A percentile compares a stretch with the other conserved stretches of the same genome.
Evolutionary conservation across 441 rosid species (phyloP).

Genomic region (Theobroma grandiflorum): DNA sequence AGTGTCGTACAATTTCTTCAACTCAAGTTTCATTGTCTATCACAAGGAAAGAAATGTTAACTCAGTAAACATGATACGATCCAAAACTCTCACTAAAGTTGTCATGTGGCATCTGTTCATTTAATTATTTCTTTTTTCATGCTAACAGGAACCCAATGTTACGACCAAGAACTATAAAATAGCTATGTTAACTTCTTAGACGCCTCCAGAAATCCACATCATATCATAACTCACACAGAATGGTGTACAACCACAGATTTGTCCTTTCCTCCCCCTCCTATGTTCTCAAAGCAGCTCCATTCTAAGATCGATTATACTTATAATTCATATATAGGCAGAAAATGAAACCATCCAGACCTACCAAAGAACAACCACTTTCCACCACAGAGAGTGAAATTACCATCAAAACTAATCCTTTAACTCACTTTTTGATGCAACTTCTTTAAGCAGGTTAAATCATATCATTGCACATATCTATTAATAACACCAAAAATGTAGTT

Average conservation of each 20-base stretch:
- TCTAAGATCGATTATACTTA: not conserved
- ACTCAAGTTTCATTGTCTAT: slow-evolving; percentile 74
- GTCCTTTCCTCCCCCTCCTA: not conserved
- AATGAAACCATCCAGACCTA: not conserved
- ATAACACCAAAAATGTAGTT: not conserved
- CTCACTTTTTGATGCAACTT: not conserved
- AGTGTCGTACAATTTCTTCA: slow-evolving; percentile 69
- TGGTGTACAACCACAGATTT: not conserved
- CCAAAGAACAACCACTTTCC: not conserved
- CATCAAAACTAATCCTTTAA: not conserved
- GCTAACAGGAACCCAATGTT: not conserved
- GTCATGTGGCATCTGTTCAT: not conserved
- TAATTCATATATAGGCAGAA: not conserved
- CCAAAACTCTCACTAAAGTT: not conserved
- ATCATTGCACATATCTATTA: not conserved
- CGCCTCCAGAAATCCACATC: not conserved
- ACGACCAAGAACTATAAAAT: not conserved
- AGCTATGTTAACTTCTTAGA: not conserved
- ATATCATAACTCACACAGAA: not conserved
- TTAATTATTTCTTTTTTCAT: not conserved
- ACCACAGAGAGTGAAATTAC: not conserved
- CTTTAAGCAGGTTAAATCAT: not conserved
- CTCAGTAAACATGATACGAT: not conserved
- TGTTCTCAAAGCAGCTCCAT: not conserved
- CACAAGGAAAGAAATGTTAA: slow-evolving; percentile 14